Evolutionary conservation across 176 grass and related monocot species (phyloP).

Genomic region (Zea mays): DNA sequence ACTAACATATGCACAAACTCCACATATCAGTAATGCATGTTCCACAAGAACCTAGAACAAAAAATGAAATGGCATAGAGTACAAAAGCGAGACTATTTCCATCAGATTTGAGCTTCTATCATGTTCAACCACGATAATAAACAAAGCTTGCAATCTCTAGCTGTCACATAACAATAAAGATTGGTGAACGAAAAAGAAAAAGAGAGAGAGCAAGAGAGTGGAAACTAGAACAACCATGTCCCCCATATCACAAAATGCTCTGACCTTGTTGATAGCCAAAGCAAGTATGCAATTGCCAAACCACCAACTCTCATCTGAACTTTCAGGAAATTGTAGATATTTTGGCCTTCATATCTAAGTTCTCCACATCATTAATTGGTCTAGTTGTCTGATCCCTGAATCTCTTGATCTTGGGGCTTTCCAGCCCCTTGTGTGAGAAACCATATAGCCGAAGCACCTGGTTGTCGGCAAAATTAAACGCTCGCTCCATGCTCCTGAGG

Average conservation of each 20-base stretch:
- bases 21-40: constrained; percentile 8
- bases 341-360: constrained; percentile 65
- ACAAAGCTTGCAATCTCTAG: constrained; percentile 42
- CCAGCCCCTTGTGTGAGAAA: constrained; percentile 65
- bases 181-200: constrained; percentile 12
- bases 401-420: constrained; percentile 73
- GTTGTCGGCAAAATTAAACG: constrained; percentile 93
- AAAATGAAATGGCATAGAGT: constrained; percentile 10
- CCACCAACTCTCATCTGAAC: constrained; percentile 2
- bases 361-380: constrained; percentile 63
- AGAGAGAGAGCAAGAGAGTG: constrained; percentile 1
- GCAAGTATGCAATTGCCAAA: constrained; percentile 35
- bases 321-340: constrained; percentile 47
- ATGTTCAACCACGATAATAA: constrained; percentile 37
- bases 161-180: constrained; percentile 46
- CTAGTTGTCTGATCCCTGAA: constrained; percentile 61
- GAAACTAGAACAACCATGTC: constrained; percentile 39
- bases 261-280: constrained; percentile 45
- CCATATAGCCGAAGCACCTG: constrained; percentile 82
- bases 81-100: constrained; percentile 44
- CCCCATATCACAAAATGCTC: constrained; percentile 48
- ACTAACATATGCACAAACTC: constrained; percentile 14
- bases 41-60: constrained; percentile 17
- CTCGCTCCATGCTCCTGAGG: constrained; percentile 87
- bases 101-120: constrained; percentile 45